Evolutionary conservation across 139 green algal genomes (phyloP), one percentile per base, ranked within the genome.

Genomic region (Coelastrella sp.): DNA sequence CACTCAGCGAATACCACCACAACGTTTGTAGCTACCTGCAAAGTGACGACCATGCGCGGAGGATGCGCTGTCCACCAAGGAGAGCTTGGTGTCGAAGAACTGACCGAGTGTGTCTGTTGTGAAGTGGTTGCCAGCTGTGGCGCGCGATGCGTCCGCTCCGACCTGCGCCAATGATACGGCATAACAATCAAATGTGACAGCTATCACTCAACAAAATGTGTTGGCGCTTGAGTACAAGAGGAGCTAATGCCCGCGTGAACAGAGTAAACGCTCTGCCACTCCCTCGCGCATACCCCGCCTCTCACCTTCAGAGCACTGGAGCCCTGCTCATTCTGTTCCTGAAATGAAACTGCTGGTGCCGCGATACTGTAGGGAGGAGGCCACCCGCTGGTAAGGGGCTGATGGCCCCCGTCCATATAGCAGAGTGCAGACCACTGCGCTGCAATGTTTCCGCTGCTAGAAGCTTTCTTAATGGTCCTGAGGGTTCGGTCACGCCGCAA

Each of bases 1-100:
- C 32, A 47, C 32, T 47, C 32, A 47, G 32, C 32, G 32, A 47
- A 47, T 47, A 47, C 32, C 32, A 47, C 32, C 32, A 47, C 32
- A 47, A 47, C 32, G 32, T 47, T 47, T 47, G 32, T 47, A 47
- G 32, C 32, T 47, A 85, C 86, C 86, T 61, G 60, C 20, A 32
- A 68, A 86, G 23, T 86, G 75, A 11, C 20, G 75, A 20, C 60
- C 86, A 79, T 90, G 86, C 22, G 86, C 22, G 14, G 86, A 89
- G 56, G 68, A 81, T 7, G 85, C 85, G n/a, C 85, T 89, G 85
- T 89, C 85, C 16, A 89, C 85, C 57, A 89, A 74, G 17, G 32
- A 57, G 4, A 81, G n/a, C 58, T 89, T 89, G 85, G 54, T 83
- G 58, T 89, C 86, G 60, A 86, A 90, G 5, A 74, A 85, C 7